phyloP scores from a whole-genome alignment of 768 basidiomycete species.

The Cytidiella melzeri region DNA sequence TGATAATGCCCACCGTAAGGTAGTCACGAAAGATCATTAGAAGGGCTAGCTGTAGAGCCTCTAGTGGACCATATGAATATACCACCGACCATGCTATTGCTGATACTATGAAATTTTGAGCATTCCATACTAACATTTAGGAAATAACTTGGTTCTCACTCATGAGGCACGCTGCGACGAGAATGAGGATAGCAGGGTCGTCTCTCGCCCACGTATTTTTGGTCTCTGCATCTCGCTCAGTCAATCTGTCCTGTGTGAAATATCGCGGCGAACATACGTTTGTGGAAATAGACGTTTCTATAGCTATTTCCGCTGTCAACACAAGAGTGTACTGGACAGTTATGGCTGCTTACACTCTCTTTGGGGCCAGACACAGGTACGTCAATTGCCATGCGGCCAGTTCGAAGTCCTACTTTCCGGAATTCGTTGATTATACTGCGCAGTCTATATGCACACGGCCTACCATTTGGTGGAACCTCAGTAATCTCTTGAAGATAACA shows the following conservation, averaged over 20 bases:
- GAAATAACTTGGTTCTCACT: conserved; percentile 38
- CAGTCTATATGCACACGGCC: conserved; percentile 14
- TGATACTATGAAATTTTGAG: conserved; percentile 46
- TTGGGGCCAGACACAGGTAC: conserved; percentile 87
- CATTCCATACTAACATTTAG: not conserved
- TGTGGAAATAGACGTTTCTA: conserved; percentile 96
- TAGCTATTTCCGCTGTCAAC: conserved; percentile 45
- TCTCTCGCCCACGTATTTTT: conserved; percentile 99
- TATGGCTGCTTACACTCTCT: conserved; percentile 70
- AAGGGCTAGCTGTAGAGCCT: conserved; percentile 58
- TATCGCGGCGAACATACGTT: conserved; percentile 51
- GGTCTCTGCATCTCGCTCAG: conserved; percentile 54
- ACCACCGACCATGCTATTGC: conserved; percentile 83
- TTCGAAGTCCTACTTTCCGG: conserved; percentile 77
- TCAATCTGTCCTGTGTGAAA: not conserved
- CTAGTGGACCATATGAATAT: conserved; percentile 56
- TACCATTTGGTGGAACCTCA: conserved; percentile 86
- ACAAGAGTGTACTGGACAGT: not conserved
- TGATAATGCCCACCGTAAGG: conserved; percentile 66
- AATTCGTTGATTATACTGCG: not conserved
- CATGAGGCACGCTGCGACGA: conserved; percentile 72
- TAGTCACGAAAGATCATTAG: conserved; percentile 90
- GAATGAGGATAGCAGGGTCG: conserved; percentile 90
- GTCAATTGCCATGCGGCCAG: conserved; percentile 94
- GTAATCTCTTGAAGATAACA: conserved; percentile 71